Conservation (phyloP, 2,329 filamentous ascomycete genomes). For the Stachybotrys chartarum region DNA sequence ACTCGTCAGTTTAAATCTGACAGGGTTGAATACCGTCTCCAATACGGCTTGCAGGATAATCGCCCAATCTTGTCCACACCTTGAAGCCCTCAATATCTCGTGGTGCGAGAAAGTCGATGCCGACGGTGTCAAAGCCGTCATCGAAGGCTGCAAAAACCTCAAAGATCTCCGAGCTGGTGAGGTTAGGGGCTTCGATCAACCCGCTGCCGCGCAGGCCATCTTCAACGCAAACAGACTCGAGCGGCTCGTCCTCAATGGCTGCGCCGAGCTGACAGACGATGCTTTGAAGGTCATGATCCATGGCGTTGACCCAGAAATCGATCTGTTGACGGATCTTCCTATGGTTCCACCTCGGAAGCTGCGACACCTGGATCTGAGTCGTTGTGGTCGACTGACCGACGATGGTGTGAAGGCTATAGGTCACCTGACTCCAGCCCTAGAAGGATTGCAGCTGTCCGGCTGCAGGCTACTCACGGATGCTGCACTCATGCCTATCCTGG, state of each 20-base stretch:
- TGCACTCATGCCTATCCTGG: constrained; percentile 64
- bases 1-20: constrained; percentile 79
- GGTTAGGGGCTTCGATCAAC: constrained; percentile 69
- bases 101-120: constrained; percentile 89
- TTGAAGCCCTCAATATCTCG: constrained; percentile 84
- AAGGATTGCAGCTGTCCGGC: constrained; percentile 77
- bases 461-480: constrained; percentile 68
- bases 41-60: constrained; percentile 85
- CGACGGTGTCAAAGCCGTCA: constrained; percentile 62
- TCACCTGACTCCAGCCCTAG: constrained; percentile 67
- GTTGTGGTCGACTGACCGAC: constrained; percentile 69
- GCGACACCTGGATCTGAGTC: constrained; percentile 77
- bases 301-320: constrained; percentile 68
- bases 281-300: constrained; percentile 68
- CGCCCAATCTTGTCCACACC: constrained; percentile 67
- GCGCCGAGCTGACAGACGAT: constrained; percentile 69
- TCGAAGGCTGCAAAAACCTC: constrained; percentile 65
- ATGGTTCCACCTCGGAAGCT: constrained; percentile 71
- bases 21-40: constrained; percentile 70
- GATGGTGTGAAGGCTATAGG: constrained; percentile 64
- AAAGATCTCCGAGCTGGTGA: constrained; percentile 78
- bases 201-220: constrained; percentile 63
- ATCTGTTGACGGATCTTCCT: constrained; percentile 69
- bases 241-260: constrained; percentile 73
- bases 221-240: constrained; percentile 79